Conservation (phyloP, 176 grass and related monocot genomes). For the Sorghum bicolor region Sorghum_bicolor_NCBIv3 NC_012878.2:57933001-57933500, state of each 20-base stretch:
- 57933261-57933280: slow-evolving; percentile 67
- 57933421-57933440: slow-evolving; percentile 13
- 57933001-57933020: neutral
- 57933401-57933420: slow-evolving; percentile 16
- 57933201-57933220: slow-evolving; percentile 78
- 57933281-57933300: slow-evolving; percentile 22
- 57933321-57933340: slow-evolving; percentile 13
- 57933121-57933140: neutral
- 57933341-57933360: neutral
- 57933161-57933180: neutral
- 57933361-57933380: slow-evolving; percentile 8
- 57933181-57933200: slow-evolving; percentile 73
- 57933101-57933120: neutral
- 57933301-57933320: slow-evolving; percentile 13
- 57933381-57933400: slow-evolving; percentile 24
- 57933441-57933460: slow-evolving; percentile 69
- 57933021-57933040: slow-evolving; percentile 18
- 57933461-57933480: slow-evolving; percentile 81
- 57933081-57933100: slow-evolving; percentile 2
- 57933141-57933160: neutral
- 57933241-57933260: slow-evolving; percentile 73
- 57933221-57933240: slow-evolving; percentile 92
- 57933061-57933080: slow-evolving; percentile 28
- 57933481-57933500: slow-evolving; percentile 70
- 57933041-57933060: slow-evolving; percentile 15